These are phyloP conservation scores for Acer saccharum DNA, from an alignment of 345 rosid genomes.

Conservation along the genomic window DNA sequence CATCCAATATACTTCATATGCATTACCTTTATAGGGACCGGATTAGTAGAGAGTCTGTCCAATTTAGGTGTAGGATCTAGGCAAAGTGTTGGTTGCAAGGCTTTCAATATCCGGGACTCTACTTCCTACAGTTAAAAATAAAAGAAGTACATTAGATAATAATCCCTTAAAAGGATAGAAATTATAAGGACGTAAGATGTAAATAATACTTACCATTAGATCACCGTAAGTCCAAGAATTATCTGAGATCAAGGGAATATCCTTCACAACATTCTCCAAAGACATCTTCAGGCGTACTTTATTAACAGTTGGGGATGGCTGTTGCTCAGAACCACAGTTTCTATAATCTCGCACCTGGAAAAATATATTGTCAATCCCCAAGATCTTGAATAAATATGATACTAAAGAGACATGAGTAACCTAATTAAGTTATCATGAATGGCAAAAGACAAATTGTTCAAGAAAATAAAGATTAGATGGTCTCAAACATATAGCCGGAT, in stretches of 20 bases:
- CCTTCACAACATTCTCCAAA: conserved; percentile 88
- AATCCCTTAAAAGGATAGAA: conserved; percentile 1
- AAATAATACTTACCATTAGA: conserved; percentile 65
- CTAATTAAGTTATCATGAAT: background rate
- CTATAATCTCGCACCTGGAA: conserved; percentile 88
- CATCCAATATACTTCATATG: conserved; percentile 4
- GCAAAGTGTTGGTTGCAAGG: conserved; percentile 87
- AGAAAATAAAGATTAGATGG: no score
- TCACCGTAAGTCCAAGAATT: conserved; percentile 96
- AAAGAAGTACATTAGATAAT: conserved; percentile 14
- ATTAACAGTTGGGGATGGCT: conserved; percentile 51
- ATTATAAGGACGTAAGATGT: conserved; percentile 8
- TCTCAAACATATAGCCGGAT: no score
- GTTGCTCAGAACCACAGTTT: conserved; percentile 50
- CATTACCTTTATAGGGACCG: conserved; percentile 61
- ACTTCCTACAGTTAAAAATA: conserved; percentile 64
- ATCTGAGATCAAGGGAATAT: conserved; percentile 78
- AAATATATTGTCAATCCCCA: conserved; percentile 2
- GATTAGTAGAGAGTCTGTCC: conserved; percentile 67
- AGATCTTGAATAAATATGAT: background rate
- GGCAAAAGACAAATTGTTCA: no score
- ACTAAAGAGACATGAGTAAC: background rate
- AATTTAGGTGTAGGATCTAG: conserved; percentile 90
- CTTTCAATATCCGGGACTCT: conserved; percentile 89
- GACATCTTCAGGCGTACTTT: conserved; percentile 81